Conservation (phyloP, 345 rosid species). For the Rhizophora apiculata region DNA sequence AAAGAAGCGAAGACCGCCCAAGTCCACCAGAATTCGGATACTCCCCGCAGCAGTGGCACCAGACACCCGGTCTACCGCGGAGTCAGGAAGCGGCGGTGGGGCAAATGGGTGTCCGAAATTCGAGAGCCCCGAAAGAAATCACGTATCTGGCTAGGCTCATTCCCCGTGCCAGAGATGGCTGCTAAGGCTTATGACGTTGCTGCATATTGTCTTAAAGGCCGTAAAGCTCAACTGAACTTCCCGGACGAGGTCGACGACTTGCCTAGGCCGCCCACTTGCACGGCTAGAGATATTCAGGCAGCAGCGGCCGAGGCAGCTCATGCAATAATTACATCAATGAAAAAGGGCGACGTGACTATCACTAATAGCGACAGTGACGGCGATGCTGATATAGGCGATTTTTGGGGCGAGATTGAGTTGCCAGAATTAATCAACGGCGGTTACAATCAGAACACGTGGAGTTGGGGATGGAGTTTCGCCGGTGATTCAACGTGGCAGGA, state of each 20-base stretch:
- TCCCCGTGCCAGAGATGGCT: constrained; percentile 82
- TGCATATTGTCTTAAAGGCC: constrained; percentile 65
- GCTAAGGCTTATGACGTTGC: constrained; percentile 87
- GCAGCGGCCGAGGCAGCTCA: constrained; percentile 75
- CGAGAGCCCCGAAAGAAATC: constrained; percentile 83
- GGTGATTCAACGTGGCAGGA: constrained; percentile 54
- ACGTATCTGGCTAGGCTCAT: constrained; percentile 85
- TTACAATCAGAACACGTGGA: constrained; percentile 33
- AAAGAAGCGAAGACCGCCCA: constrained; percentile 10
- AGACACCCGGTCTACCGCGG: constrained; percentile 69
- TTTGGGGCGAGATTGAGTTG: constrained; percentile 75
- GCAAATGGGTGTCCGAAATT: constrained; percentile 90
- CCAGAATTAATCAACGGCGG: constrained; percentile 52
- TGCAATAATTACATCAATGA: constrained; percentile 22
- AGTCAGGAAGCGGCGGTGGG: constrained; percentile 80
- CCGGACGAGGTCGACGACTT: constrained; percentile 62
- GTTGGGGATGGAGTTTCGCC: constrained; percentile 32
- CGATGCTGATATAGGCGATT: constrained; percentile 40
- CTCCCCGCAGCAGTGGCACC: constrained; percentile 30
- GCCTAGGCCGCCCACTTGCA: constrained; percentile 54
- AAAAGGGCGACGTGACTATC: constrained; percentile 17
- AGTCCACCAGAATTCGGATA: constrained; percentile 1
- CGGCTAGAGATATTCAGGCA: constrained; percentile 69
- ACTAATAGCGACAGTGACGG: constrained; percentile 7
- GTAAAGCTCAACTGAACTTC: constrained; percentile 76